Conservation (phyloP, 306 rosid genomes). For the Gastrolobium bilobum region DNA sequence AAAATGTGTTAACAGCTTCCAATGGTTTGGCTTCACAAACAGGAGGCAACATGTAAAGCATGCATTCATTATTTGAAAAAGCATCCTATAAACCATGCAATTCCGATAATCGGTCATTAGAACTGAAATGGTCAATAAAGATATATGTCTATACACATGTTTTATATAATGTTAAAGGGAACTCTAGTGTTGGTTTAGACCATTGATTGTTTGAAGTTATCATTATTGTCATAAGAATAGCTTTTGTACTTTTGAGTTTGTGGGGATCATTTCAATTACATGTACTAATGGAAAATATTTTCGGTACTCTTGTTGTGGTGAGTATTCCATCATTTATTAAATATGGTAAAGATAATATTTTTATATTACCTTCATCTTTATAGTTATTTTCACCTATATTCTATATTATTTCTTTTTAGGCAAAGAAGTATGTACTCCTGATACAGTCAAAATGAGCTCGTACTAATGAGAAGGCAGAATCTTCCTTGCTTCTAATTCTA, state of each 20-base stretch:
- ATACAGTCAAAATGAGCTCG: no score
- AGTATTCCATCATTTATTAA: no score
- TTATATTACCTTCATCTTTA: no score
- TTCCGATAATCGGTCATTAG: background rate
- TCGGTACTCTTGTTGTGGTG: no score
- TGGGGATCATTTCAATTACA: slow-evolving; percentile 1
- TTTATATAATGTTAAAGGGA: background rate
- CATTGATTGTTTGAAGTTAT: background rate
- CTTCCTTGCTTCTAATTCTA: background rate
- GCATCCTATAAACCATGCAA: background rate
- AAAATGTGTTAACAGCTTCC: background rate
- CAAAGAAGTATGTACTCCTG: no score
- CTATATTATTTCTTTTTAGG: no score
- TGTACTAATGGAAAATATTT: background rate
- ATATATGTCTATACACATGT: background rate
- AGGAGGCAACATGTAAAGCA: slow-evolving; percentile 2
- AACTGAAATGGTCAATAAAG: background rate
- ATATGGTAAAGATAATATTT: no score
- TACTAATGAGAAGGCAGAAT: no score
- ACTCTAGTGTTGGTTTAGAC: background rate
- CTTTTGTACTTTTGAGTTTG: background rate
- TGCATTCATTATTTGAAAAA: background rate
- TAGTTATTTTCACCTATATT: no score
- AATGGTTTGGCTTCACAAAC: slow-evolving; percentile 3
- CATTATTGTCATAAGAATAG: background rate